phyloP scores from a whole-genome alignment of 495 filamentous ascomycete genomes.

The Oleoguttula mirabilis region DNA sequence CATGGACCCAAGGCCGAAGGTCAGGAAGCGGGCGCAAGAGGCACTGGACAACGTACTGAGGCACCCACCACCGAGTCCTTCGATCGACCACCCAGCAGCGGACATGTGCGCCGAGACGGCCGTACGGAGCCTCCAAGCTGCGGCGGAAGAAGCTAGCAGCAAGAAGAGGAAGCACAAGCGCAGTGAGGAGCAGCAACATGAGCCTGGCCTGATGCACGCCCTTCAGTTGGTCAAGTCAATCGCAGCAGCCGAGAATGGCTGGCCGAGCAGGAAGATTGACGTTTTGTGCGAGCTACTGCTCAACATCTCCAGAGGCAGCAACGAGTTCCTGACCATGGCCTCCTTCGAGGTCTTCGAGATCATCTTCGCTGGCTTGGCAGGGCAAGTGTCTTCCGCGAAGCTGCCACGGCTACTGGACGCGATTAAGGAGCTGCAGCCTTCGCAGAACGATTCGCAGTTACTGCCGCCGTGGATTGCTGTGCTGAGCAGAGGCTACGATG shows the following conservation, averaged over 20 bases:
- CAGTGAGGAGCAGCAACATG: slow-evolving; percentile 45
- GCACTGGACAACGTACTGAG: slow-evolving; percentile 72
- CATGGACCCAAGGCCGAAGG: slow-evolving; percentile 83
- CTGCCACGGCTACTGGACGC: slow-evolving; percentile 75
- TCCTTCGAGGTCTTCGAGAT: slow-evolving; percentile 96
- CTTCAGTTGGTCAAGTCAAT: slow-evolving; percentile 83
- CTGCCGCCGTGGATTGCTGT: slow-evolving; percentile 95
- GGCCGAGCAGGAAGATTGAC: slow-evolving; percentile 96
- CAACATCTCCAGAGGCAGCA: slow-evolving; percentile 72
- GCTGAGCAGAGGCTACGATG: slow-evolving; percentile 83
- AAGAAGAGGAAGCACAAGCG: slow-evolving; percentile 50
- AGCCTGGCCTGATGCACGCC: slow-evolving; percentile 78
- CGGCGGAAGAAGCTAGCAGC: slow-evolving; percentile 50
- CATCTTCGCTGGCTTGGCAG: slow-evolving; percentile 81
- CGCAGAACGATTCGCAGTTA: slow-evolving; percentile 80
- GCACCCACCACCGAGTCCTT: slow-evolving; percentile 74
- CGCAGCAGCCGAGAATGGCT: slow-evolving; percentile 73
- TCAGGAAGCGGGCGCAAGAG: slow-evolving; percentile 88
- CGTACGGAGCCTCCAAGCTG: slow-evolving; percentile 58
- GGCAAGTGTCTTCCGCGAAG: slow-evolving; percentile 75
- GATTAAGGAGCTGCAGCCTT: slow-evolving; percentile 79
- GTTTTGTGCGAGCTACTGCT: slow-evolving; percentile 77
- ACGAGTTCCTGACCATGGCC: slow-evolving; percentile 88
- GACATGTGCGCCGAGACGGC: slow-evolving; percentile 92
- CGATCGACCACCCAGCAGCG: slow-evolving; percentile 80